These are phyloP conservation scores for Ceratopteris richardii DNA, from an alignment of 75 land plant genomes.

Conservation along the genomic window DNA sequence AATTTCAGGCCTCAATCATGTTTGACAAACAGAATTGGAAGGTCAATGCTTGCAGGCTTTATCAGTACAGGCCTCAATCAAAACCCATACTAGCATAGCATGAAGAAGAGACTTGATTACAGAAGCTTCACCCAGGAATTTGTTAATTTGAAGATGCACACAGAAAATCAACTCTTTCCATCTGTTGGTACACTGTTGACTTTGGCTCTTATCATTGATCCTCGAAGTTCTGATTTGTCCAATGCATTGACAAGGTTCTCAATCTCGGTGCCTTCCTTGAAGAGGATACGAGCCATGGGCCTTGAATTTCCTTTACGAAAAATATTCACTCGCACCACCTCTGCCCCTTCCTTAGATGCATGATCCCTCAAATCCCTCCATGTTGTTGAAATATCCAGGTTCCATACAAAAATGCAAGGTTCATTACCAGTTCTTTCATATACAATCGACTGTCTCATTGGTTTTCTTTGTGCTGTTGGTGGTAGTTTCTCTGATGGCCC, in stretches of 20 bases:
- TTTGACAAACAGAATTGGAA: too few species aligned
- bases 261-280: conserved; percentile 3
- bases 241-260: conserved; percentile 5
- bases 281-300: conserved; percentile 9
- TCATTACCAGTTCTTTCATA: background rate
- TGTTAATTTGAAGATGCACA: too few species aligned
- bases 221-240: conserved; percentile 7
- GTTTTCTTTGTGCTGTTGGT: conserved; percentile 52
- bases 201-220: conserved; percentile 15
- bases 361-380: conserved; percentile 12
- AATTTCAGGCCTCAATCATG: too few species aligned
- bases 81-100: too few species aligned
- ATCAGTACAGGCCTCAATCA: too few species aligned
- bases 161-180: too few species aligned
- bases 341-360: conserved; percentile 3
- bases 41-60: too few species aligned
- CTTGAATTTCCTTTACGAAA: conserved; percentile 5
- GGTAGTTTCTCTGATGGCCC: conserved; percentile 82
- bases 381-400: conserved; percentile 5
- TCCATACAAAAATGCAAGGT: conserved; percentile 19
- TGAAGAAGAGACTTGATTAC: too few species aligned
- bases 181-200: too few species aligned
- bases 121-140: too few species aligned
- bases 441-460: background rate
- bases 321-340: conserved; percentile 6